Evolutionary conservation across 805 yeast genomes (phyloP), one percentile per base, ranked within the genome.

Genomic region (Candida yuanshanica): DNA sequence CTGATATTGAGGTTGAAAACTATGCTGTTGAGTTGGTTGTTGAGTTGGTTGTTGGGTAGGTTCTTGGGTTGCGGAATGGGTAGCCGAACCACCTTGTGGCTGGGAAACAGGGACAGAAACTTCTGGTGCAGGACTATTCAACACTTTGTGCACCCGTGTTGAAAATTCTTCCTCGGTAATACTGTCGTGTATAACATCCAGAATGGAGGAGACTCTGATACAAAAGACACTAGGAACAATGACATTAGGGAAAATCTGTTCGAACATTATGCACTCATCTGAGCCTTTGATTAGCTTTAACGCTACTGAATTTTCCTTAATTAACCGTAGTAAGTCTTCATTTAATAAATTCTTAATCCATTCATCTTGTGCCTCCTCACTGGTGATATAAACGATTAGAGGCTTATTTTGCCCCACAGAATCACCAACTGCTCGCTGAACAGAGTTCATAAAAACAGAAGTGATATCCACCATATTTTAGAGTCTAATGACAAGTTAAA

Each of bases 171-270:
- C 58, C 16, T 41, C 44, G 9, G 56, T 34, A 3, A 62, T 48
- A 3, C 60, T 66, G 6, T 61, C 68, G 8, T 61, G 59, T 10
- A 78, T 59, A 3, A 66, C 50, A 35, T 70, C 77, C 25, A 74
- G 46, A 5, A 79, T 64, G 31, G 62, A 55, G 7, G 82, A 78
- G 10, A 65, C 60, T 25, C 58, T 61, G n/a, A 84, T 66, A 12
- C 81, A 61, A 51, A 75, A 71, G 20, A 82, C 62, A 46, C 84
- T 70, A 2, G 90, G 90, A 4, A 70, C 66, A 1, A 51, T 52
- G 7, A 70, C 63, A 14, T 66, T 60, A 3, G 78, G 78, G 47
- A 79, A 80, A n/a, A 81, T 62, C 46, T 77, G 79, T 26, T 68
- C 63, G 51, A 83, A 79, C 48, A 64, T 63, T 1, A 45, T 51